Percentiles rank a stretch among this genome's conserved stretches.
phyloP scores from a whole-genome alignment of 2,329 filamentous ascomycete species.

The Aureobasidium lini region DNA sequence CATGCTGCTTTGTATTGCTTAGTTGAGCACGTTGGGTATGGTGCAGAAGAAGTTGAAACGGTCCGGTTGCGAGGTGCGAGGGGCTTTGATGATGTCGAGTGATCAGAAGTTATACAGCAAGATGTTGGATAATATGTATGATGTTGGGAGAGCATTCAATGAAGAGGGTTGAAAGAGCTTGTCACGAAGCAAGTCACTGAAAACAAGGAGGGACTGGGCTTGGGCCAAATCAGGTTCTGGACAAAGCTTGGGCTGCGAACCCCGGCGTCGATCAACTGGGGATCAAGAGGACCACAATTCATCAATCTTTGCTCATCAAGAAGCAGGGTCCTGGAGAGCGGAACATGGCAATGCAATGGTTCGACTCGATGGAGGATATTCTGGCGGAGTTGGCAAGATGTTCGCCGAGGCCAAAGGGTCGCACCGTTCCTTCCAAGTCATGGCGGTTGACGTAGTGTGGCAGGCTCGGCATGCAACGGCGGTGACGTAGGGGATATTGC shows the following conservation, averaged over 20 bases:
- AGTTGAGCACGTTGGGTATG: background rate
- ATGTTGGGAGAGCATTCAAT: background rate
- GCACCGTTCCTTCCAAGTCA: background rate
- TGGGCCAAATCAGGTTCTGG: conserved; percentile 5
- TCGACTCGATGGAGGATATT: background rate
- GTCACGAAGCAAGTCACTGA: too few species aligned
- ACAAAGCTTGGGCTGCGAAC: background rate
- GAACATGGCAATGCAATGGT: background rate
- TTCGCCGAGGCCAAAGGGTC: background rate
- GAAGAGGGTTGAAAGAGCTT: too few species aligned
- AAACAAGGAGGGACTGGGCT: background rate
- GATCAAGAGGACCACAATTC: background rate
- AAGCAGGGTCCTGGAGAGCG: background rate
- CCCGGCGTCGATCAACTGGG: conserved; percentile 1
- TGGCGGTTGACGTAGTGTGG: background rate
- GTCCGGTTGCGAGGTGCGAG: background rate
- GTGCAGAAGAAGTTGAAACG: background rate
- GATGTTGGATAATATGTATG: too few species aligned
- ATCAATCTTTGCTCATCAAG: background rate
- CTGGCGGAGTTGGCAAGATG: background rate
- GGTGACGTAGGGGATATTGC: background rate
- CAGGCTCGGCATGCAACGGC: background rate
- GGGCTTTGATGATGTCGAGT: background rate
- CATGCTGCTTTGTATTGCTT: background rate
- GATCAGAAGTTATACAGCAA: too few species aligned